These are phyloP conservation scores for Nepenthes alata DNA, from an alignment of 179 eudicot species.

Conservation along the genomic window DNA sequence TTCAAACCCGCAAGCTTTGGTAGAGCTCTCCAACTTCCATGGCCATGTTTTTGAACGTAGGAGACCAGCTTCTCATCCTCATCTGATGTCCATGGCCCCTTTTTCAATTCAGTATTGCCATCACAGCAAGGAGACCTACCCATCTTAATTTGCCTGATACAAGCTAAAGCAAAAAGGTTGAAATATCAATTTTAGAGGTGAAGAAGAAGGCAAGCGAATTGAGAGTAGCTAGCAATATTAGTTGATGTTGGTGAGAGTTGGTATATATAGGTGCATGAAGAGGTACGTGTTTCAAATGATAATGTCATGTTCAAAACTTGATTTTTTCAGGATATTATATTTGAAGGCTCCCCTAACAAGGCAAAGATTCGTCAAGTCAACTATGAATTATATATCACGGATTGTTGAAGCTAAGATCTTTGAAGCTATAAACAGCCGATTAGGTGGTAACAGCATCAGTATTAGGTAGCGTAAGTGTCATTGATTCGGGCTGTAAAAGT, in stretches of 20 bases:
- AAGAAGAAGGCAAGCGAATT: no score
- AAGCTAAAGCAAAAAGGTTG: neutral
- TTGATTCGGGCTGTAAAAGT: conserved; percentile 7
- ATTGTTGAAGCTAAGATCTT: conserved; percentile 4
- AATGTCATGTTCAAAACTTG: conserved; percentile 21
- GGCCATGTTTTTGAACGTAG: conserved; percentile 42
- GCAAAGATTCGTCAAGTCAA: conserved; percentile 20
- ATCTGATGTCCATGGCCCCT: conserved; percentile 65
- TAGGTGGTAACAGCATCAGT: conserved; percentile 21
- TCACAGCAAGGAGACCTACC: conserved; percentile 44
- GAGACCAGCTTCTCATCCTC: conserved; percentile 43
- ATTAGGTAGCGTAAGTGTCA: conserved; percentile 39
- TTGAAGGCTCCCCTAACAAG: conserved; percentile 11
- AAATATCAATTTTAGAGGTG: neutral
- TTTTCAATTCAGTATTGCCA: conserved; percentile 34
- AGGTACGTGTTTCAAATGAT: conserved; percentile 14
- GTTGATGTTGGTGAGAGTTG: conserved; percentile 13
- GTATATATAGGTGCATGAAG: conserved; percentile 2
- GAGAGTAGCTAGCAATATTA: conserved; percentile 1
- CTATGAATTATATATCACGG: conserved; percentile 6
- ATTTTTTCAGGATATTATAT: neutral
- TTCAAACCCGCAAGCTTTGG: conserved; percentile 54
- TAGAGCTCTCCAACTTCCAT: conserved; percentile 60
- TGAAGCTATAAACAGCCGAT: conserved; percentile 17
- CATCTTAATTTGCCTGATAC: conserved; percentile 11